Base-by-base conservation (phyloP, 1,284 basidiomycete genomes). In the Mycena sp. region DNA sequence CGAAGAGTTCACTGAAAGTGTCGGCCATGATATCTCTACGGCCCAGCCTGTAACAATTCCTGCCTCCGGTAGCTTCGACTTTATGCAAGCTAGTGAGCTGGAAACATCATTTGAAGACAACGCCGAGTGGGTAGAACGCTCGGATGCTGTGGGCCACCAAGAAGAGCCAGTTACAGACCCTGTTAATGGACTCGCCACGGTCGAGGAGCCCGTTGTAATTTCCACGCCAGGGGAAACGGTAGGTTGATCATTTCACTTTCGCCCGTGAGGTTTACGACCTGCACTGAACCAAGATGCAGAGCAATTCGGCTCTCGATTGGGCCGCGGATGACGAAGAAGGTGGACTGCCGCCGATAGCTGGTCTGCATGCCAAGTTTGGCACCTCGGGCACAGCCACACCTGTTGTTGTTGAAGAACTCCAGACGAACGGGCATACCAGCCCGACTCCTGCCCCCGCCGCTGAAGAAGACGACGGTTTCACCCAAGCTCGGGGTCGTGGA, bases 31-130 rank as follows among this genome's bases (percentile, higher is more conserved):
- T 37, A 61, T 82, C 28, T 77, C 81, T 14, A 35, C 38, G 25
- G 41, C 19, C 41, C 65, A 38, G 70, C 76, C 54, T 62, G 78
- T 30, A 73, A 58, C 43, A 19, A 23, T 77, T 30, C 68, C 78
- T 32, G 72, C 76, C 19, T 80, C 87, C 0, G 81, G 81, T 55
- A 84, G 85, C 74, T 88, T 92, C 81, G 86, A 85, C 69, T 93
- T 93, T 75, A 89, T 93, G 78, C 87, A 91, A 75, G 89, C 83
- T 58, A 92, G 91, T 71, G 91, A 93, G 69, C 80, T 93, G 29
- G 92, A 88, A 63, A 70, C 57, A 0, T 19, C 79, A 12, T 82
- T 84, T 44, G 85, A 87, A 63, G 78, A 83, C 30, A 78, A 71
- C 28, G 76, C 78, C 7, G 85, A 87, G 68, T 86, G 84, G 84